These are phyloP conservation scores for Brachypodium distachyon DNA, from an alignment of 202 grass and related monocot species.

Conservation along the genomic window DNA sequence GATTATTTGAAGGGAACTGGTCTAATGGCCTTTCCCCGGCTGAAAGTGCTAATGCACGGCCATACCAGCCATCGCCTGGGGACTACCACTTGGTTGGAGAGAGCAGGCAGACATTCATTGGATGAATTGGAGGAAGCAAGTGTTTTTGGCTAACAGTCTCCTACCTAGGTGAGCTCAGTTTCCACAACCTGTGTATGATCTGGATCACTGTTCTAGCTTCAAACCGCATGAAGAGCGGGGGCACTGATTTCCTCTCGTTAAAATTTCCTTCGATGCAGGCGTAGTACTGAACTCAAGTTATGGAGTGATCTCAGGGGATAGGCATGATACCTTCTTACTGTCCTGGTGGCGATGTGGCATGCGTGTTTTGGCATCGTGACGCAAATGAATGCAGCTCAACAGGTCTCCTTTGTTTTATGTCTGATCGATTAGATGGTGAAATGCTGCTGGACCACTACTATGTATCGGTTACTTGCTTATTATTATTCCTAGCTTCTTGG, in stretches of 20 bases:
- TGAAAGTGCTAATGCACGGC: not conserved
- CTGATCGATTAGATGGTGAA: too few relatives aligned
- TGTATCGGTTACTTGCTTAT: too few relatives aligned
- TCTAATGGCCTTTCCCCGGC: not conserved
- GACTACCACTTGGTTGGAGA: not conserved
- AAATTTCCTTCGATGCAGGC: not conserved
- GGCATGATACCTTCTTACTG: too few relatives aligned
- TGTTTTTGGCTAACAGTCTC: not conserved
- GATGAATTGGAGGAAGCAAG: not conserved
- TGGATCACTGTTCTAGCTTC: not conserved
- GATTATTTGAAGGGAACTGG: constrained; percentile 9
- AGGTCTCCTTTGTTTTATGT: too few relatives aligned
- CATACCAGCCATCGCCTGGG: not conserved
- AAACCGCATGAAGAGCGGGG: too few relatives aligned
- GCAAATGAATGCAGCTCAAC: too few relatives aligned
- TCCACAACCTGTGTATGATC: not conserved
- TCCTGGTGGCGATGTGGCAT: too few relatives aligned
- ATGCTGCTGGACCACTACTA: too few relatives aligned
- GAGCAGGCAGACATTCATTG: not conserved
- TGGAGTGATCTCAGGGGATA: too few relatives aligned
- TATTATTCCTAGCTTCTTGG: too few relatives aligned
- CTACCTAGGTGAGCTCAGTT: not conserved
- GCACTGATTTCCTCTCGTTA: too few relatives aligned
- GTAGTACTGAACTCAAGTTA: not conserved
- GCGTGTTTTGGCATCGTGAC: too few relatives aligned